Base-by-base conservation (phyloP, 1,284 basidiomycete genomes). In the Hypsizygus ulmarius region DNA sequence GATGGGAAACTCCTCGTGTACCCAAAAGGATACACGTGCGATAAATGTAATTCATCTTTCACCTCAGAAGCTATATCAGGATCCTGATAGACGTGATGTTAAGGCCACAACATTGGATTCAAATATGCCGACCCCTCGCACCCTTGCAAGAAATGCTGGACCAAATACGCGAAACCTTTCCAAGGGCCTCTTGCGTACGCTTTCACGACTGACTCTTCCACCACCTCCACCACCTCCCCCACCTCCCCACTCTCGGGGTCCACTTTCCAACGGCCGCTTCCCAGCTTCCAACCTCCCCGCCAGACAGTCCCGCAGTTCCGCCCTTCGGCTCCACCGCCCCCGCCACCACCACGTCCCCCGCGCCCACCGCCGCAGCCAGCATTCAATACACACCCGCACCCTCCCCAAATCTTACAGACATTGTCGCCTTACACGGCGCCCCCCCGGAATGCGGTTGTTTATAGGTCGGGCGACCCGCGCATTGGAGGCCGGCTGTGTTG, bases 111-210 rank as follows among this genome's bases (percentile, higher is more conserved):
- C 60, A 80, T 77, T 0, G 87, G 87, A 2, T 90, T 83, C 66
- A 86, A 85, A 64, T 70, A 78, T 48, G 72, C 70, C 36, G 84
- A 89, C 60, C 84, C 86, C 0, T 64, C 71, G 0, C 69, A 81
- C 50, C 83, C 87, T 5, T 90, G 87, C 58, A 69, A 71, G 42
- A 79, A 76, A 46, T 90, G 87, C 64, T 90, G 87, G 87, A 66
- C 73, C 1, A 81, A 79, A 52, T 82, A 84, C 61, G 70, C 73
- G 1, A 78, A 77, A 55, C 70, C 73, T 0, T 90, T 81, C 62
- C 59, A 69, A 0, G 82, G 82, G 3, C 75, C 82, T 2, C 64
- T 89, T 11, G 67, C 72, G 0, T 84, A 81, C 57, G 74, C 80
- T 0, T 73, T 75, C 35, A 42, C 44, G 42, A 38, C 44, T 6